phyloP scores from a whole-genome alignment of 179 eudicot species.

The Silene coronaria region DNA sequence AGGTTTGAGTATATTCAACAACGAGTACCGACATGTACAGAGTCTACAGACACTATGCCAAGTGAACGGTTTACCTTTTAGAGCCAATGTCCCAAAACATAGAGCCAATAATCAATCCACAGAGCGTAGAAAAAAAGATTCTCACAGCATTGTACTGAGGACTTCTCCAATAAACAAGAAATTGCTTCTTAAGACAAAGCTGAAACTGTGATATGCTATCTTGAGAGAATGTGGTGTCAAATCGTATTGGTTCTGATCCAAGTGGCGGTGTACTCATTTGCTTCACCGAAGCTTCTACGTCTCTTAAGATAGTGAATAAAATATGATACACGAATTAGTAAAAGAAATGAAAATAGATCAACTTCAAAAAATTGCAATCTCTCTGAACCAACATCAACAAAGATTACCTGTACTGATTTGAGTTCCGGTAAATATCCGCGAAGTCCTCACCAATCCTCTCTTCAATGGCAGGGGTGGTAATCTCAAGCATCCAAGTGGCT shows the following conservation, averaged over 20 bases:
- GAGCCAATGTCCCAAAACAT: constrained; percentile 77
- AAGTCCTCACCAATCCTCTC: constrained; percentile 63
- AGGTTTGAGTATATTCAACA: neutral
- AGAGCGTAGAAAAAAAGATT: constrained; percentile 49
- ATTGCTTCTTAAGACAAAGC: constrained; percentile 73
- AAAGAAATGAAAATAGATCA: neutral
- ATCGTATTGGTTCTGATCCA: constrained; percentile 51
- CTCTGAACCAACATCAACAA: constrained; percentile 2
- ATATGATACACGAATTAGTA: neutral
- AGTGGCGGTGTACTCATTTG: constrained; percentile 46
- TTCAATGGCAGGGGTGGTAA: constrained; percentile 74
- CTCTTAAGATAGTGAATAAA: constrained; percentile 32
- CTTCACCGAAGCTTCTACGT: constrained; percentile 58
- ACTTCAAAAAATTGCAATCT: neutral
- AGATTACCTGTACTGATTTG: constrained; percentile 61
- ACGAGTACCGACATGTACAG: too few species aligned
- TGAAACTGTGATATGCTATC: constrained; percentile 49
- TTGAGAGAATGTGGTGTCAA: constrained; percentile 54
- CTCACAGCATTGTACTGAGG: constrained; percentile 86
- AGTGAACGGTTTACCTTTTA: constrained; percentile 47
- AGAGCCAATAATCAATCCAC: constrained; percentile 59
- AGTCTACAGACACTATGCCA: neutral
- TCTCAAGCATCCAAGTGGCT: constrained; percentile 97
- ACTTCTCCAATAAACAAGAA: constrained; percentile 78
- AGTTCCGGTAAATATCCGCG: constrained; percentile 53